phyloP scores from a whole-genome alignment of 169 alveolate species.

The Babesia ovata region DNA sequence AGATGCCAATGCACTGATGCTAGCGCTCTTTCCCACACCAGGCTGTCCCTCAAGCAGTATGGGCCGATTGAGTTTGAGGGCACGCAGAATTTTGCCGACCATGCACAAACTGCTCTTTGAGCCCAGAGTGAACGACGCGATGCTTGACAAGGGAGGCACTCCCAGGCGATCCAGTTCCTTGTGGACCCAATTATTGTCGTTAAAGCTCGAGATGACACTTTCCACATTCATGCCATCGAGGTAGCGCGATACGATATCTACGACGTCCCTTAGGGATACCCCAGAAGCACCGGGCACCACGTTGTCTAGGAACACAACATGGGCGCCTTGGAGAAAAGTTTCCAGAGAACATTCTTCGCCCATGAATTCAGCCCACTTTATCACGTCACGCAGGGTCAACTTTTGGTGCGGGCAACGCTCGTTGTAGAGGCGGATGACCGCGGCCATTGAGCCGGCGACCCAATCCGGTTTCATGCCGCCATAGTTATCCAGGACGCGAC shows the following conservation, averaged over 20 bases:
- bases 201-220: neutral
- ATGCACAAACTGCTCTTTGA: constrained; percentile 15
- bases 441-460: constrained; percentile 44
- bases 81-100: constrained; percentile 82
- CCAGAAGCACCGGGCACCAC: neutral
- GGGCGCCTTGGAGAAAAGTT: constrained; percentile 35
- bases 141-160: neutral
- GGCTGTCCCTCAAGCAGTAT: constrained; percentile 99
- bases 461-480: constrained; percentile 38
- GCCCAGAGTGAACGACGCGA: constrained; percentile 9
- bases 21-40: constrained; percentile 99
- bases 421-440: constrained; percentile 21
- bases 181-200: constrained; percentile 5
- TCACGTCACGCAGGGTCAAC: constrained; percentile 42
- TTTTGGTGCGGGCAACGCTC: constrained; percentile 25
- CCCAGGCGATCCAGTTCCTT: neutral
- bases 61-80: constrained; percentile 87
- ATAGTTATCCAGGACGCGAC: constrained; percentile 42
- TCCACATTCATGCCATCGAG: neutral
- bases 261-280: constrained; percentile 8
- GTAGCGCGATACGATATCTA: constrained; percentile 8
- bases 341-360: constrained; percentile 4
- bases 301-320: constrained; percentile 47
- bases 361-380: constrained; percentile 43
- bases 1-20: constrained; percentile 89